Evolutionary conservation across 495 filamentous ascomycete genomes (phyloP), one percentile per base, ranked within the genome.

Genomic region (Penicillium arizonense): DNA sequence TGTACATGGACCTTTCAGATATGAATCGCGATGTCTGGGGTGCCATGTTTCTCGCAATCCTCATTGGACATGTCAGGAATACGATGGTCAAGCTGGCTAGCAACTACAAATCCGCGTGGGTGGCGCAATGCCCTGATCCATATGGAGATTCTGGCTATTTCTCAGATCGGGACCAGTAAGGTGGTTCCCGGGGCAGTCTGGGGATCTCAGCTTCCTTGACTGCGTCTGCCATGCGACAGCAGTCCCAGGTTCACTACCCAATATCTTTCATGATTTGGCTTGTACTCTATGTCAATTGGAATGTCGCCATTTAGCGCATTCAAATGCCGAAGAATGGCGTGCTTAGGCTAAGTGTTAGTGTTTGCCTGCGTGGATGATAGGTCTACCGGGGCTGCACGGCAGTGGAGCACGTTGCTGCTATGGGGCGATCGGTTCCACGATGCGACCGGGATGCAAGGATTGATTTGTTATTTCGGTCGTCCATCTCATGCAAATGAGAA

Each of bases 11-110:
- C 51, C 59, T 77, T 32, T 59, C 62, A 3, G 68, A 73, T 13
- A 21, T 44, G 0, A 68, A 67, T 3, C 68, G 75, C 44, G 76
- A 79, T 56, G 74, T 77, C 2, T 80, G 77, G 77, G 74, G 75
- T 51, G 74, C 73, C 6, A 62, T 79, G 24, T 71, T 73, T 1
- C 39, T 79, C 26, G 69, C 74, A 1, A 75, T 79, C 33, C 50
- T 64, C 4, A 60, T 77, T 7, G 63, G 73, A 54, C 59, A 70
- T 52, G 62, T 71, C 12, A 61, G 74, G 18, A 65, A 65, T 18
- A 69, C 66, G 23, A 63, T 77, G 64, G 35, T 56, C 13, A 47
- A 61, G n/a, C 58, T 78, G 26, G 55, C 65, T 2, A n/a, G 46
- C 26, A 30, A 23, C 5, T 55, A 61, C 20, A 6, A 46, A 8